Evolutionary conservation across 108 stramenopile species (phyloP).

Genomic region (Cyclotella atomus): DNA sequence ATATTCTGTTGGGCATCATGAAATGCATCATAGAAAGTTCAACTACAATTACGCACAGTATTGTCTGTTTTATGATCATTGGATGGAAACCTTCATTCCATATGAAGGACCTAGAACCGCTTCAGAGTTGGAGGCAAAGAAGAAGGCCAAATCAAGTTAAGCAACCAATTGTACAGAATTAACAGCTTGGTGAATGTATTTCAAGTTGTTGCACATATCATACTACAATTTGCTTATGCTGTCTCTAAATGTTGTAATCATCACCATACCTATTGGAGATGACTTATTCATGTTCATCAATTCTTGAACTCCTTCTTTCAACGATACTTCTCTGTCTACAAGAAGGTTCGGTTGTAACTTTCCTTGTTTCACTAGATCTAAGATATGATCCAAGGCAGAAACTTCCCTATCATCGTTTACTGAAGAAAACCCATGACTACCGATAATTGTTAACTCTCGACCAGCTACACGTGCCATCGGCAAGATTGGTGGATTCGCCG

Average conservation of each 20-base stretch:
- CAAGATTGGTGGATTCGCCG: conserved; percentile 45
- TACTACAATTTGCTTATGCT: neutral
- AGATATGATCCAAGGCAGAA: conserved; percentile 48
- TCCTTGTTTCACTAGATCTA: conserved; percentile 54
- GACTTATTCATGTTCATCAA: conserved; percentile 71
- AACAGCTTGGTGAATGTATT: neutral
- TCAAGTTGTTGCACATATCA: neutral
- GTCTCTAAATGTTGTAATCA: conserved; percentile 68
- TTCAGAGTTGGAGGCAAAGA: conserved; percentile 30
- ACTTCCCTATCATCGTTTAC: conserved; percentile 33
- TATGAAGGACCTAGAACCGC: conserved; percentile 75
- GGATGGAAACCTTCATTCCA: conserved; percentile 72
- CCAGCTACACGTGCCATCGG: conserved; percentile 82
- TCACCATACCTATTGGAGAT: conserved; percentile 75
- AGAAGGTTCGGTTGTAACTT: conserved; percentile 57
- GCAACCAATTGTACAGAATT: neutral
- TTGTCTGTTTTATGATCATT: conserved; percentile 87
- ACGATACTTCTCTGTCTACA: conserved; percentile 60
- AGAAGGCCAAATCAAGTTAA: conserved; percentile 14
- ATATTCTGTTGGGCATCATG: conserved; percentile 84
- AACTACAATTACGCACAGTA: conserved; percentile 94
- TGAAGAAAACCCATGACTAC: conserved; percentile 80
- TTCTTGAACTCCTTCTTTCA: conserved; percentile 69
- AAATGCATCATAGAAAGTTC: conserved; percentile 95
- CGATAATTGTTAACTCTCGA: conserved; percentile 68